These are phyloP conservation scores for Neospora caninum DNA, from an alignment of 169 alveolate species.

Conservation along the genomic window DNA sequence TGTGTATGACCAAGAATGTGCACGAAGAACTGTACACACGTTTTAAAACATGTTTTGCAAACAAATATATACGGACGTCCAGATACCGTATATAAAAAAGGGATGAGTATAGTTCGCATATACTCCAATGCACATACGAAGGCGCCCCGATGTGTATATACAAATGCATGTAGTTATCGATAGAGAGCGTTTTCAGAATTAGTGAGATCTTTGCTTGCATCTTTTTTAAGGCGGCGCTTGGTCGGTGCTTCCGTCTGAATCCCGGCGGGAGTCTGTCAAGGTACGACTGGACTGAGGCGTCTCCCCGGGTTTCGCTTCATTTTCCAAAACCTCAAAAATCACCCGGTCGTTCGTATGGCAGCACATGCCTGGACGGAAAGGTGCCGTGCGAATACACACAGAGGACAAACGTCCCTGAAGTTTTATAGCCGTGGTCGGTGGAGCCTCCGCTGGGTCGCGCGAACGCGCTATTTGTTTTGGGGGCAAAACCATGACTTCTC, in stretches of 20 bases:
- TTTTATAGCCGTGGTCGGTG: neutral
- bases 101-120: no score
- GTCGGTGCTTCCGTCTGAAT: neutral
- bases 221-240: neutral
- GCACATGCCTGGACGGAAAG: conserved; percentile 33
- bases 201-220: neutral
- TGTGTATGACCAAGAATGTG: no score
- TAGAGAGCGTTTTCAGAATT: no score
- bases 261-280: neutral
- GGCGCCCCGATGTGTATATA: no score
- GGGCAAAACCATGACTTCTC: no score
- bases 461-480: neutral
- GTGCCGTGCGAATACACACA: neutral
- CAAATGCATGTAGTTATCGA: no score
- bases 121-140: no score
- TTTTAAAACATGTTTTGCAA: no score
- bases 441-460: neutral
- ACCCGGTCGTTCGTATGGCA: conserved; percentile 43
- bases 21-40: no score
- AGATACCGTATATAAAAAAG: no score
- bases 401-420: neutral
- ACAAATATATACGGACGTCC: no score
- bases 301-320: neutral
- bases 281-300: neutral
- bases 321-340: conserved; percentile 31